Conservation (phyloP, 2,329 filamentous ascomycete species). For the Orbilia javanica region DNA sequence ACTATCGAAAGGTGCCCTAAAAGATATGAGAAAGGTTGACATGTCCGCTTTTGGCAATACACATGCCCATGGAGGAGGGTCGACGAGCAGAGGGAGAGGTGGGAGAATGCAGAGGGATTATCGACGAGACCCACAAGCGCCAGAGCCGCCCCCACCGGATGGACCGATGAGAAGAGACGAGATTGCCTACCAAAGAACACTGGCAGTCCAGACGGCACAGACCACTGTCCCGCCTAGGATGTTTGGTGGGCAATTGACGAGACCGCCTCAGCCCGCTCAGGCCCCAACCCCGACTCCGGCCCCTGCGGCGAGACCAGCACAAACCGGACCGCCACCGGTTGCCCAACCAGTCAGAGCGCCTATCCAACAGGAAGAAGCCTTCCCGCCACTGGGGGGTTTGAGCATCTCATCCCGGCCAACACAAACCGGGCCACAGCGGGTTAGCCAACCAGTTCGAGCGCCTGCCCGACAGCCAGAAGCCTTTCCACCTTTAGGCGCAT, state of each 20-base stretch:
- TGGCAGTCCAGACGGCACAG: constrained; percentile 90
- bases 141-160: constrained; percentile 76
- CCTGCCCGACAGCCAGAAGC: too few relatives aligned
- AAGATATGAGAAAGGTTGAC: constrained; percentile 87
- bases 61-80: constrained; percentile 74
- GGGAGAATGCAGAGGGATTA: constrained; percentile 67
- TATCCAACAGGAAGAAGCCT: constrained; percentile 42
- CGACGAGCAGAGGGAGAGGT: constrained; percentile 67
- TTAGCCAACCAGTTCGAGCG: too few relatives aligned
- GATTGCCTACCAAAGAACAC: constrained; percentile 88
- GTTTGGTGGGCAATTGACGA: constrained; percentile 85
- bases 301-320: constrained; percentile 60
- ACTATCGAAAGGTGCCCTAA: constrained; percentile 82
- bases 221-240: constrained; percentile 75
- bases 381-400: constrained; percentile 56
- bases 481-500: too few relatives aligned
- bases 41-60: constrained; percentile 86
- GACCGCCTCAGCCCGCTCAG: constrained; percentile 64
- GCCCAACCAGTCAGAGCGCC: constrained; percentile 30
- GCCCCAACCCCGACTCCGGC: constrained; percentile 61
- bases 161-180: constrained; percentile 76
- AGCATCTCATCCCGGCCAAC: constrained; percentile 23
- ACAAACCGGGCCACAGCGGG: too few relatives aligned
- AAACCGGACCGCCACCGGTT: constrained; percentile 30
- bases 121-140: constrained; percentile 85